A percentile compares a stretch with the other conserved stretches of the same genome.
phyloP scores from a whole-genome alignment of 164 flowering plant species.

The Stephania japonica region DNA sequence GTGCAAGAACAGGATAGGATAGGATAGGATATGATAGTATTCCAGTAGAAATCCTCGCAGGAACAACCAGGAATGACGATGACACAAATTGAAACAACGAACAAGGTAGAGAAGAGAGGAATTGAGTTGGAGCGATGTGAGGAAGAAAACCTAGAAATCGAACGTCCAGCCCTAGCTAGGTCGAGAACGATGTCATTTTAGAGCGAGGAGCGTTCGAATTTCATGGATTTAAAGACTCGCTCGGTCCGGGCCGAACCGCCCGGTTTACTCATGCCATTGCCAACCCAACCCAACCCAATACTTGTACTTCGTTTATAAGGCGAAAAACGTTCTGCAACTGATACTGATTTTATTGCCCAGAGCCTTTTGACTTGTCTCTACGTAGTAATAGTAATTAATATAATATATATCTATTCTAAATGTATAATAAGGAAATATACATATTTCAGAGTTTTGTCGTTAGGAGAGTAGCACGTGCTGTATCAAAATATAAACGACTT shows the following conservation, averaged over 20 bases:
- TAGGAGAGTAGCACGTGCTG: too few species aligned
- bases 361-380: too few species aligned
- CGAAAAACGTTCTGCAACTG: not conserved
- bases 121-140: not conserved
- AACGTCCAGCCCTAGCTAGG: conserved; percentile 2
- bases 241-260: not conserved
- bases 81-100: not conserved
- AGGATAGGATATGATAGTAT: not conserved
- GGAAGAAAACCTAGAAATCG: not conserved
- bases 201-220: not conserved
- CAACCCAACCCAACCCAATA: not conserved
- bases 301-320: not conserved
- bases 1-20: not conserved
- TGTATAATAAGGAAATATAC: too few species aligned
- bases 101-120: not conserved
- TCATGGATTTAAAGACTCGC: not conserved
- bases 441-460: too few species aligned
- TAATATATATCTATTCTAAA: too few species aligned
- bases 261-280: not conserved
- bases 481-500: too few species aligned
- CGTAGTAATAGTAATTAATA: too few species aligned
- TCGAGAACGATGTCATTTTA: not conserved
- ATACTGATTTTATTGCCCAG: too few species aligned
- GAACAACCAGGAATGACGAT: not conserved
- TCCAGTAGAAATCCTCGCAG: not conserved